Percentiles rank a stretch among this genome's conserved stretches.
phyloP scores from a whole-genome alignment of 2,329 filamentous ascomycete genomes.

The Venturiaceae sp. region DNA sequence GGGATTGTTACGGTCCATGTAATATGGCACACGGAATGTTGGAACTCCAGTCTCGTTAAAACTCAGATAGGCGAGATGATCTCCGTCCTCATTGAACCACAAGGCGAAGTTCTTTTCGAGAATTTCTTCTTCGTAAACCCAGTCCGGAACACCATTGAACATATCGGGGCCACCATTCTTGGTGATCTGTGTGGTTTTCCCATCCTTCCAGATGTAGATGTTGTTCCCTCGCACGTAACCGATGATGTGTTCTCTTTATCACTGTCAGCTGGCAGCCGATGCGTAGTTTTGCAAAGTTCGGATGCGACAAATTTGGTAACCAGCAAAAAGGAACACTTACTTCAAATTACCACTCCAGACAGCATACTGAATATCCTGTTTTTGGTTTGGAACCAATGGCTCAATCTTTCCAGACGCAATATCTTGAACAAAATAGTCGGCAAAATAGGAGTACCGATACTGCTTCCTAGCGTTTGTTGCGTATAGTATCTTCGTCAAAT shows the following conservation, averaged over 20 bases:
- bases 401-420: slow-evolving; percentile 45
- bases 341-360: slow-evolving; percentile 48
- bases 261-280: not conserved
- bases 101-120: slow-evolving; percentile 40
- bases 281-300: too few species aligned
- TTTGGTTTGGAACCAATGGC: slow-evolving; percentile 49
- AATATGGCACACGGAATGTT: slow-evolving; percentile 58
- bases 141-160: slow-evolving; percentile 57
- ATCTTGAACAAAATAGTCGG: slow-evolving; percentile 56
- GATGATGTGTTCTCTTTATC: slow-evolving; percentile 24
- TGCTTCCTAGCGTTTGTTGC: slow-evolving; percentile 58
- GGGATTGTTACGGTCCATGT: slow-evolving; percentile 45
- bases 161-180: slow-evolving; percentile 49
- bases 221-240: slow-evolving; percentile 61
- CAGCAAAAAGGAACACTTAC: slow-evolving; percentile 19
- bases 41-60: slow-evolving; percentile 58
- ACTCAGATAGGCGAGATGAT: slow-evolving; percentile 44
- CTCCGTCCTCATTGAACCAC: slow-evolving; percentile 49
- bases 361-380: slow-evolving; percentile 58
- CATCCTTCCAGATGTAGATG: slow-evolving; percentile 48
- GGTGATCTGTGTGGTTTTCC: slow-evolving; percentile 47
- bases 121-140: slow-evolving; percentile 54
- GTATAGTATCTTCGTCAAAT: slow-evolving; percentile 50
- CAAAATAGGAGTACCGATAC: slow-evolving; percentile 59
- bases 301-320: too few species aligned